Conservation (phyloP, 2,329 filamentous ascomycete genomes). For the Botrytis deweyae region DNA sequence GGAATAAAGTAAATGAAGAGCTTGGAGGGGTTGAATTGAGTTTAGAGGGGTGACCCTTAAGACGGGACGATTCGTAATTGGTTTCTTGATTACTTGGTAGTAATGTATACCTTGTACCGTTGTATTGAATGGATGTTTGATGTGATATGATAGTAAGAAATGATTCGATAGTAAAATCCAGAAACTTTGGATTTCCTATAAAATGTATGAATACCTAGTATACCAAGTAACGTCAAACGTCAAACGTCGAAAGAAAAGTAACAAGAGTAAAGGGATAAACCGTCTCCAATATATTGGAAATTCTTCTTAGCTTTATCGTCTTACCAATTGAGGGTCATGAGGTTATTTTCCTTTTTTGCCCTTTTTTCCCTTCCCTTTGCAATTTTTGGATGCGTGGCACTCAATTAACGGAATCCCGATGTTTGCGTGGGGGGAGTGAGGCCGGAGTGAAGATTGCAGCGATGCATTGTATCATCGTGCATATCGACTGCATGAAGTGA, state of each 20-base stretch:
- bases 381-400: conserved; percentile 13
- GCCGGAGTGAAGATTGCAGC: not conserved
- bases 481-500: not conserved
- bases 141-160: not conserved
- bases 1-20: not conserved
- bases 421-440: not conserved
- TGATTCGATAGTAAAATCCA: too few species aligned
- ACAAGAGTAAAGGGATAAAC: not conserved
- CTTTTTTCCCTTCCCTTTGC: not conserved
- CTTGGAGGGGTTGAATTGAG: not conserved
- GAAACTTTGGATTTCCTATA: too few species aligned
- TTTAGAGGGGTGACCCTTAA: not conserved
- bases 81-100: not conserved
- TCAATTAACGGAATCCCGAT: not conserved
- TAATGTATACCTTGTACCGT: not conserved
- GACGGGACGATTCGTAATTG: not conserved
- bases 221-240: not conserved
- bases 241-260: not conserved
- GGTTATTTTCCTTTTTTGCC: not conserved
- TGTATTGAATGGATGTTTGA: not conserved
- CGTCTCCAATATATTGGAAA: not conserved
- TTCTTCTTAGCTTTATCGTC: not conserved
- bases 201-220: not conserved
- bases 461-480: conserved; percentile 1
- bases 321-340: conserved; percentile 13